A percentile compares a stretch with the other conserved stretches of the same genome.
Evolutionary conservation across 768 basidiomycete genomes (phyloP).

Genomic region (Melanogaster broomeanus): DNA sequence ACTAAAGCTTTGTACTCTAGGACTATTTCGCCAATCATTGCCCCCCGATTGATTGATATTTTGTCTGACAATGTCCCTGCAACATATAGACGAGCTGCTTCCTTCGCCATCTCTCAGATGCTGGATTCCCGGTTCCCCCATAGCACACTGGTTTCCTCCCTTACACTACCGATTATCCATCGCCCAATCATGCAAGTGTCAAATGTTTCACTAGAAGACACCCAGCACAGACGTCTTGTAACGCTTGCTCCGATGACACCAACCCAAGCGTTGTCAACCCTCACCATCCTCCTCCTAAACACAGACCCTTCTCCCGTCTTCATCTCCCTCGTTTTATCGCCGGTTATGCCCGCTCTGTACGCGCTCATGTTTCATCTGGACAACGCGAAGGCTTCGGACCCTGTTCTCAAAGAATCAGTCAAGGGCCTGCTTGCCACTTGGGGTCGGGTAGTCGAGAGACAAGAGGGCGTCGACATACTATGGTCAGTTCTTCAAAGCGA

Average conservation of each 20-base stretch:
- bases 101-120: slow-evolving; percentile 70
- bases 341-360: slow-evolving; percentile 69
- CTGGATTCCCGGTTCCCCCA: slow-evolving; percentile 40
- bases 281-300: slow-evolving; percentile 65
- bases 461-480: slow-evolving; percentile 55
- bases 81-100: slow-evolving; percentile 58
- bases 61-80: slow-evolving; percentile 38
- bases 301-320: slow-evolving; percentile 77
- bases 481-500: slow-evolving; percentile 59
- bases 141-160: slow-evolving; percentile 17
- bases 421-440: slow-evolving; percentile 68
- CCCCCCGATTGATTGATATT: slow-evolving; percentile 56
- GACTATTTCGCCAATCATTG: slow-evolving; percentile 57
- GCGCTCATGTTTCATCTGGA: slow-evolving; percentile 59
- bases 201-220: background rate
- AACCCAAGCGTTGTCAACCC: slow-evolving; percentile 44
- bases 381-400: slow-evolving; percentile 60
- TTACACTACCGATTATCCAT: slow-evolving; percentile 54
- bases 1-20: slow-evolving; percentile 36
- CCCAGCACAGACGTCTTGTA: background rate
- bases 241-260: slow-evolving; percentile 24
- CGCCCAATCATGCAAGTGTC: slow-evolving; percentile 42
- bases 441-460: slow-evolving; percentile 62
- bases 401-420: slow-evolving; percentile 58
- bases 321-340: slow-evolving; percentile 63